Conservation (phyloP, 2,329 filamentous ascomycete genomes). For the Fusarium fujikuroi region DNA sequence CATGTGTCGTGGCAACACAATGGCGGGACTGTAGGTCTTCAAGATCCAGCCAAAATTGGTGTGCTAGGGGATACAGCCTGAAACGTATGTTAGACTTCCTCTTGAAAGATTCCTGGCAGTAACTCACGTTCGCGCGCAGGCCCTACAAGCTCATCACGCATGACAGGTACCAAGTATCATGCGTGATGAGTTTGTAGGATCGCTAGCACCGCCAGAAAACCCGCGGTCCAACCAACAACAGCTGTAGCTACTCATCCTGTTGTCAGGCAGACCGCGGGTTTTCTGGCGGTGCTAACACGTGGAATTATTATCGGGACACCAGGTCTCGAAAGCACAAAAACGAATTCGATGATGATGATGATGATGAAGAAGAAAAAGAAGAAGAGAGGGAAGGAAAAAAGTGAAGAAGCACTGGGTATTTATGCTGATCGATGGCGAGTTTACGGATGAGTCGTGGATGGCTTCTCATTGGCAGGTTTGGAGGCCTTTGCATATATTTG, state of each 20-base stretch:
- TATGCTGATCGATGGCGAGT: neutral
- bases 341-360: neutral
- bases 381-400: neutral
- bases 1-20: neutral
- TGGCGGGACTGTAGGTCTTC: neutral
- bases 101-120: rapidly evolving
- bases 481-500: constrained; percentile 17
- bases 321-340: neutral
- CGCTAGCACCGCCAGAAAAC: constrained; percentile 2
- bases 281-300: neutral
- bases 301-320: neutral
- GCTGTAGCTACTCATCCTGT: neutral
- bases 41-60: neutral
- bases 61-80: neutral
- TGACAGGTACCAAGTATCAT: neutral
- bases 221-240: neutral
- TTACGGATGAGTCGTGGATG: neutral
- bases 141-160: neutral
- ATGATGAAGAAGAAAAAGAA: neutral
- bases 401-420: neutral
- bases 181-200: neutral
- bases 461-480: constrained; percentile 16
- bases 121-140: neutral
- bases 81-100: neutral
- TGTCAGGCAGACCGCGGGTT: neutral